Conservation (phyloP, 1,284 basidiomycete species). For the Pseudozyma sp. region DNA sequence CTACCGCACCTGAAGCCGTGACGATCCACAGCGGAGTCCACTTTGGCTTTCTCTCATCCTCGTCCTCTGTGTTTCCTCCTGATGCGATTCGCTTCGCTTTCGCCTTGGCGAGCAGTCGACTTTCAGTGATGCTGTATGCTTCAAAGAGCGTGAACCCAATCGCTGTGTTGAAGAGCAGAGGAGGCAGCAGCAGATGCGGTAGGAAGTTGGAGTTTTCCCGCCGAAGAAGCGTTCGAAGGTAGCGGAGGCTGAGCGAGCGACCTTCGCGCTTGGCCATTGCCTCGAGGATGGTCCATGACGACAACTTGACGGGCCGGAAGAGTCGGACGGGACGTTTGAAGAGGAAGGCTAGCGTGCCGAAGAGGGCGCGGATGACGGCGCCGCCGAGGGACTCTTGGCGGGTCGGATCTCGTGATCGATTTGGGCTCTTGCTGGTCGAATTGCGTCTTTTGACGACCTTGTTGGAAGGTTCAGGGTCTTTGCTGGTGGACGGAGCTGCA, state of each 20-base stretch:
- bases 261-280: constrained; percentile 69
- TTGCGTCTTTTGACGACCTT: constrained; percentile 21
- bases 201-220: constrained; percentile 59
- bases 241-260: constrained; percentile 57
- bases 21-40: constrained; percentile 63
- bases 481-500: constrained; percentile 6
- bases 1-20: constrained; percentile 63
- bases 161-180: constrained; percentile 67
- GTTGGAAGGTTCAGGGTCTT: constrained; percentile 1
- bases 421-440: constrained; percentile 7
- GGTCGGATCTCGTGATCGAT: constrained; percentile 18
- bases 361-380: constrained; percentile 62
- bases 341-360: constrained; percentile 69
- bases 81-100: constrained; percentile 1
- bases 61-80: background rate
- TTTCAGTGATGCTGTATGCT: constrained; percentile 63
- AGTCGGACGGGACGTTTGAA: constrained; percentile 69
- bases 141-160: constrained; percentile 69
- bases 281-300: constrained; percentile 68
- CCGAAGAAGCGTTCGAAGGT: constrained; percentile 65
- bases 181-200: constrained; percentile 64
- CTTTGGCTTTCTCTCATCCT: constrained; percentile 8
- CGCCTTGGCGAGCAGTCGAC: constrained; percentile 31
- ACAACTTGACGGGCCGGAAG: constrained; percentile 69
- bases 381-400: constrained; percentile 58